Percentiles rank a stretch among this genome's conserved stretches.
Conservation (phyloP, 2,329 filamentous ascomycete species). For the Leptographium wingfieldii region DNA sequence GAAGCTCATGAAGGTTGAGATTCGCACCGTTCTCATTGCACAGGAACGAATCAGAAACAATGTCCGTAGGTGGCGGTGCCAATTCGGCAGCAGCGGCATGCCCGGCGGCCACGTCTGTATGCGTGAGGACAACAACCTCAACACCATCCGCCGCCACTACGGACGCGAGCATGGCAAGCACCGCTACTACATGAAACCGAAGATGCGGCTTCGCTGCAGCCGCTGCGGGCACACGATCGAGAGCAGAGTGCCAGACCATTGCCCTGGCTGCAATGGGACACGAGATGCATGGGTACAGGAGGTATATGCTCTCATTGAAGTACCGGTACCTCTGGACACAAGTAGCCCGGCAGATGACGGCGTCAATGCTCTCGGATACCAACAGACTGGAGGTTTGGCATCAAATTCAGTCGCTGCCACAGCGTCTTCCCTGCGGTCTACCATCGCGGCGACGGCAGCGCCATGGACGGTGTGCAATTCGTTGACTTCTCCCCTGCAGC, state of each 20-base stretch:
- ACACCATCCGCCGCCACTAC: slow-evolving; percentile 13
- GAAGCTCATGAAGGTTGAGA: slow-evolving; percentile 6
- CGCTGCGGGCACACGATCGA: slow-evolving; percentile 1
- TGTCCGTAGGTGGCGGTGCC: slow-evolving; percentile 9
- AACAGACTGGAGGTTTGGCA: neutral
- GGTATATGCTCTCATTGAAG: slow-evolving; percentile 8
- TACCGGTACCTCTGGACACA: slow-evolving; percentile 2
- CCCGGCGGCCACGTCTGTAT: slow-evolving; percentile 5
- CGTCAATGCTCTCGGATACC: neutral
- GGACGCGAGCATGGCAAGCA: slow-evolving; percentile 13
- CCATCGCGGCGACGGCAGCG: neutral
- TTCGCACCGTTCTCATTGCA: slow-evolving; percentile 7
- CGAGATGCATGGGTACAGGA: slow-evolving; percentile 9
- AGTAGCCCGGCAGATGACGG: neutral
- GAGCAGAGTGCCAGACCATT: slow-evolving; percentile 1
- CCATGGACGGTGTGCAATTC: neutral
- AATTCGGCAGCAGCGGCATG: slow-evolving; percentile 6
- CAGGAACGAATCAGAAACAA: slow-evolving; percentile 6
- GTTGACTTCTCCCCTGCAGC: neutral
- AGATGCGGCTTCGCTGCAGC: slow-evolving; percentile 4
- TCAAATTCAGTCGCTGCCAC: neutral
- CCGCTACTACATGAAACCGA: slow-evolving; percentile 7
- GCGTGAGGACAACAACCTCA: slow-evolving; percentile 12
- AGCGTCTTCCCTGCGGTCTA: neutral
- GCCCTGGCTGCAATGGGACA: slow-evolving; percentile 2